Percentiles rank a stretch among this genome's conserved stretches.
Evolutionary conservation across 2,329 filamentous ascomycete species (phyloP).

Genomic region (Alternaria ethzedia): DNA sequence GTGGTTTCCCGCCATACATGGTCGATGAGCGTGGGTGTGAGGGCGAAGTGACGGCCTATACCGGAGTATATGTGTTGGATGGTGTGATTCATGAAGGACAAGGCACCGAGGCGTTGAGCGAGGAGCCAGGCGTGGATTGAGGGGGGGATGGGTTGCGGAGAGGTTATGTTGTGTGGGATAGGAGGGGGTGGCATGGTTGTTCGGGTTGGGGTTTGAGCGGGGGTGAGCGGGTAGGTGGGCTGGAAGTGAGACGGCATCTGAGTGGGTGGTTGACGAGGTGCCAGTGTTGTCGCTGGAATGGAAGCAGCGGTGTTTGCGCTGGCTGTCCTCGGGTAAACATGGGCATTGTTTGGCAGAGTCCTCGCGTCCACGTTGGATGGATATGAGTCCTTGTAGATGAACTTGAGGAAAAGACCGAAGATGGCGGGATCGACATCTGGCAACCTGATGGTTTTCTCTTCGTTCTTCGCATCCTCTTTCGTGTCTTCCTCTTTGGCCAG

Average conservation of each 20-base stretch:
- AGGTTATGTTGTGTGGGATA: neutral
- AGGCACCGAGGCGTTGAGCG: slow-evolving; percentile 14
- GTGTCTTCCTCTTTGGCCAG: neutral
- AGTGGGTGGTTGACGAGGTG: neutral
- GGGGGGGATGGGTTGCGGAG: neutral
- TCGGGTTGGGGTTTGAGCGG: neutral
- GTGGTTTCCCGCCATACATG: slow-evolving; percentile 14
- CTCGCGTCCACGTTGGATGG: slow-evolving; percentile 11
- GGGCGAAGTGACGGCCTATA: slow-evolving; percentile 14
- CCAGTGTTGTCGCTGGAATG: neutral
- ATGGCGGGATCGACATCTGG: slow-evolving; percentile 12
- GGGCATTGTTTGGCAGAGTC: neutral
- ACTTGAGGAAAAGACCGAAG: slow-evolving; percentile 31
- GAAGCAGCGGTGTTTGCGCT: neutral
- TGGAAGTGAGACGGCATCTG: neutral
- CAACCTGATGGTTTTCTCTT: neutral
- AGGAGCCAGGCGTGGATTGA: slow-evolving; percentile 26
- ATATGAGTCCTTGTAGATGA: slow-evolving; percentile 28
- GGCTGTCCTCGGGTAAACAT: neutral
- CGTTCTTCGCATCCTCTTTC: neutral
- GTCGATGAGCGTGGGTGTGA: slow-evolving; percentile 19
- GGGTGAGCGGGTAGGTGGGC: neutral
- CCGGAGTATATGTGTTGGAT: slow-evolving; percentile 13
- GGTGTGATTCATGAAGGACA: slow-evolving; percentile 22
- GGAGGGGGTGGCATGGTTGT: neutral